Evolutionary conservation across 2,329 filamentous ascomycete species (phyloP).

Genomic region (Fusarium nurragi): DNA sequence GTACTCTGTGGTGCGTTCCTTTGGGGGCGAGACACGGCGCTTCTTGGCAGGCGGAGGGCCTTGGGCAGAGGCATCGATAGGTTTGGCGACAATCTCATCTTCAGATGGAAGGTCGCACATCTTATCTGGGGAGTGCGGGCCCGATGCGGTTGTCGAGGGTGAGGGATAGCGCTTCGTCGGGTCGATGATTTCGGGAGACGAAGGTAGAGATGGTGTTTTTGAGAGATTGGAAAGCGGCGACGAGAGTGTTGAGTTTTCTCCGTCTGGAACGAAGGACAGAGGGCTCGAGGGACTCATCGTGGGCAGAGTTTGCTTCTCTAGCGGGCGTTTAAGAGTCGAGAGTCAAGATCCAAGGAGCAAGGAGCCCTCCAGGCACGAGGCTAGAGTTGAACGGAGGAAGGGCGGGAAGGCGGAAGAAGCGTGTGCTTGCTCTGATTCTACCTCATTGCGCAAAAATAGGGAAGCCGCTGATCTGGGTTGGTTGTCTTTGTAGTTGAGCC

Average conservation of each 20-base stretch:
- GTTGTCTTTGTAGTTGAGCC: conserved; percentile 10
- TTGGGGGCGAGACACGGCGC: conserved; percentile 69
- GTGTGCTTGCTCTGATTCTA: conserved; percentile 29
- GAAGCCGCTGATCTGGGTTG: conserved; percentile 4
- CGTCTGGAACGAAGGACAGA: conserved; percentile 46
- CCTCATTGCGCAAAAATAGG: conserved; percentile 29
- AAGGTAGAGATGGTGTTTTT: conserved; percentile 61
- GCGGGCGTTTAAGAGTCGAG: neutral
- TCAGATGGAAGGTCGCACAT: conserved; percentile 51
- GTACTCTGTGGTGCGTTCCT: conserved; percentile 80
- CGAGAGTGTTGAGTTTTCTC: conserved; percentile 54
- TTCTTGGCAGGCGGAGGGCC: conserved; percentile 79
- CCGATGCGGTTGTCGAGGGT: conserved; percentile 60
- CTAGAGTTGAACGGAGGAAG: conserved; percentile 10
- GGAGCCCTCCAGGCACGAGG: conserved; percentile 14
- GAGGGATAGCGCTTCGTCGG: conserved; percentile 61
- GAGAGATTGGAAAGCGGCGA: conserved; percentile 66
- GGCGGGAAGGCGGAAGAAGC: conserved; percentile 6
- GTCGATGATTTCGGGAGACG: conserved; percentile 55
- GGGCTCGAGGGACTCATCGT: conserved; percentile 45
- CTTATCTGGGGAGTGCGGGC: conserved; percentile 62
- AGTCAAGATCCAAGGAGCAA: conserved; percentile 9
- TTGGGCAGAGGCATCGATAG: conserved; percentile 51
- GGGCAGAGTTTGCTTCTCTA: conserved; percentile 18
- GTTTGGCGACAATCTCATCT: conserved; percentile 47